Conservation (phyloP, 2,329 filamentous ascomycete genomes). For the Alternaria postmessia region DNA sequence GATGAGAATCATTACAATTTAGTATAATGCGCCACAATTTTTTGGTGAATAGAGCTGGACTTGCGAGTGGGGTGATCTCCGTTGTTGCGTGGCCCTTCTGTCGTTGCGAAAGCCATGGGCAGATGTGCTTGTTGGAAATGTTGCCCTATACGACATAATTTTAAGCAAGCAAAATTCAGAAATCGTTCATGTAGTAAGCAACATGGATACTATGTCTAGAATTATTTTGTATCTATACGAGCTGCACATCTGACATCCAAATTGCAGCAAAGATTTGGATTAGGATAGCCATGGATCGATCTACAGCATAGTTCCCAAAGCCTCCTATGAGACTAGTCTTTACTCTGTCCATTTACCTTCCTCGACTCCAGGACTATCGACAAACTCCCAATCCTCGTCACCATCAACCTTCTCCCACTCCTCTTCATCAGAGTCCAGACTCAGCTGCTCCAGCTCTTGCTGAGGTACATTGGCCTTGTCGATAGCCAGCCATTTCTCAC, state of each 20-base stretch:
- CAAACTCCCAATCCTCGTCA: background rate
- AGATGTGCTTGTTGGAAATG: background rate
- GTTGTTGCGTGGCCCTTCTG: background rate
- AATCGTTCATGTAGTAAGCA: background rate
- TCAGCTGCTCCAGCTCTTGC: background rate
- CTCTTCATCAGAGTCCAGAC: background rate
- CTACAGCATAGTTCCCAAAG: background rate
- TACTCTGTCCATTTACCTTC: background rate
- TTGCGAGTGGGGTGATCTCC: background rate
- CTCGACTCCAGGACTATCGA: background rate
- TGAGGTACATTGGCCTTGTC: background rate
- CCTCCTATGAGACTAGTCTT: background rate
- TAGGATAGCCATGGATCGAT: background rate
- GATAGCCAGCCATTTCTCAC: background rate
- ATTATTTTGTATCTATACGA: background rate
- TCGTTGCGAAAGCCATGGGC: background rate
- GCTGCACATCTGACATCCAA: background rate
- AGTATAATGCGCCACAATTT: background rate
- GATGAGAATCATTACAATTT: background rate
- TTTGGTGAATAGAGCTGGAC: background rate
- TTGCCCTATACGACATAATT: background rate
- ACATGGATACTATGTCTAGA: background rate
- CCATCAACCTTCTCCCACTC: background rate
- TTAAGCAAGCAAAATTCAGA: background rate
- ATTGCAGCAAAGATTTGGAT: background rate